Percentiles rank a stretch among this genome's conserved stretches.
phyloP scores from a whole-genome alignment of 2,329 filamentous ascomycete species.

The Neurospora crassa region DNA sequence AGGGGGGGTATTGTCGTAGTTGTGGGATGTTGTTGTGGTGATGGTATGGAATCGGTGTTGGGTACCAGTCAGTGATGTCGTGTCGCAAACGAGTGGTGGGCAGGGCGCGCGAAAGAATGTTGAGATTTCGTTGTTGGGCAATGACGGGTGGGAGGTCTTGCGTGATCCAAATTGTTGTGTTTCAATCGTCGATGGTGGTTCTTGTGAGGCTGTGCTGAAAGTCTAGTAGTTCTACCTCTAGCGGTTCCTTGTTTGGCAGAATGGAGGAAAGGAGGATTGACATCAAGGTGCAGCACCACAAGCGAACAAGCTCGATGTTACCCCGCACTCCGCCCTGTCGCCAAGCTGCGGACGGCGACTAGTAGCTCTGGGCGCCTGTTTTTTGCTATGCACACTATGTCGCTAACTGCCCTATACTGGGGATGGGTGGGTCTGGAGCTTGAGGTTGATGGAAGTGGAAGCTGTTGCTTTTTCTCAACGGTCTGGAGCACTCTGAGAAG shows the following conservation, averaged over 20 bases:
- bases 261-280: background rate
- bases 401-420: background rate
- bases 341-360: background rate
- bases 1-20: background rate
- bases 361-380: background rate
- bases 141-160: background rate
- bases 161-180: background rate
- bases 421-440: background rate
- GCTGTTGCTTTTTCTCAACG: background rate
- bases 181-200: background rate
- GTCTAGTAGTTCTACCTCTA: background rate
- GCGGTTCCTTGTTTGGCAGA: background rate
- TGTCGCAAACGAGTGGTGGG: background rate
- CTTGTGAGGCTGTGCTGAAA: background rate
- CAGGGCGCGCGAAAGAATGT: background rate
- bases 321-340: constrained; percentile 4
- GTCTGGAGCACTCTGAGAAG: background rate
- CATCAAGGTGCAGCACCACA: constrained; percentile 7
- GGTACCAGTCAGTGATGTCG: background rate
- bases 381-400: background rate
- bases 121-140: background rate
- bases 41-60: background rate
- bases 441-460: background rate
- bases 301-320: background rate
- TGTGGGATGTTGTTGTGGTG: background rate